Conservation (phyloP, 257 asterid genomes). For the Gentiana straminea region DNA sequence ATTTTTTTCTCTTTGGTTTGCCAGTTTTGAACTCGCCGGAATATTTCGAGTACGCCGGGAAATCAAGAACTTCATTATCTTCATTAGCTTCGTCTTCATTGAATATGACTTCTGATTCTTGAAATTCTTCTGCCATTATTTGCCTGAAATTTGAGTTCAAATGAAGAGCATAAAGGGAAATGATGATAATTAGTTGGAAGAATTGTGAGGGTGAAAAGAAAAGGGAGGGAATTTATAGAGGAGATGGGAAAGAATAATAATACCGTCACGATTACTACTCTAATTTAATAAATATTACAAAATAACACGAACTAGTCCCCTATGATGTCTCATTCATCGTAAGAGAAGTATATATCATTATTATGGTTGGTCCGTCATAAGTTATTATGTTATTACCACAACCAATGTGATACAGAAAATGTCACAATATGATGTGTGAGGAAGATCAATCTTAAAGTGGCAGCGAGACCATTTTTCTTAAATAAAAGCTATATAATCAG, state of each 20-base stretch:
- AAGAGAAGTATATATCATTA: too few relatives aligned
- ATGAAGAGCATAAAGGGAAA: neutral
- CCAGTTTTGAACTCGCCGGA: slow-evolving; percentile 4
- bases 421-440: too few relatives aligned
- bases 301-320: too few relatives aligned
- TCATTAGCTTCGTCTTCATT: slow-evolving; percentile 19
- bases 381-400: too few relatives aligned
- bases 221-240: slow-evolving; percentile 34
- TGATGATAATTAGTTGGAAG: neutral
- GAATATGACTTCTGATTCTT: slow-evolving; percentile 61
- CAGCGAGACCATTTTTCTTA: too few relatives aligned
- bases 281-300: too few relatives aligned
- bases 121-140: slow-evolving; percentile 63
- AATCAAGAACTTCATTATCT: slow-evolving; percentile 3
- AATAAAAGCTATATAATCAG: too few relatives aligned
- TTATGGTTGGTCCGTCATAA: too few relatives aligned
- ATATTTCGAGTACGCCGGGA: slow-evolving; percentile 1
- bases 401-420: too few relatives aligned
- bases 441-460: too few relatives aligned
- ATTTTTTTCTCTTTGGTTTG: slow-evolving; percentile 22
- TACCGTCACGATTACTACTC: too few relatives aligned
- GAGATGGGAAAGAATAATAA: neutral
- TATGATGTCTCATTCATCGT: too few relatives aligned
- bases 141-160: neutral
- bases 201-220: slow-evolving; percentile 13